A percentile compares a stretch with the other conserved stretches of the same genome.
These are phyloP conservation scores for Pseudopediastrum boryanum DNA, from an alignment of 139 green algal species.

Conservation along the genomic window DNA sequence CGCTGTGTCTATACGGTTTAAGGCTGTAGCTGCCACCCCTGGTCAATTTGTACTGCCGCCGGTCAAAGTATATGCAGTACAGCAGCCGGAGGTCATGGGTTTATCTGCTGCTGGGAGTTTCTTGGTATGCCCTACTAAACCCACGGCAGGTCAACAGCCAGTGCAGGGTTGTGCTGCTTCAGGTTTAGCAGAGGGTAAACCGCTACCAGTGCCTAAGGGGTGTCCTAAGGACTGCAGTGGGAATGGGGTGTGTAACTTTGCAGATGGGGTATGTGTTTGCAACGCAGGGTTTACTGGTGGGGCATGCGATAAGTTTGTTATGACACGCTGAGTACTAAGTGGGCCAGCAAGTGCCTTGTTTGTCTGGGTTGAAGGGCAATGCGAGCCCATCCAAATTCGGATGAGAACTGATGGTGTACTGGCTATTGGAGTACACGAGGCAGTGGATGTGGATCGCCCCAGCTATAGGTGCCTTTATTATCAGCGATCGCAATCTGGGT, in stretches of 20 bases:
- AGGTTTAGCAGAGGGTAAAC: not conserved
- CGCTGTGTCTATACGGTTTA: slow-evolving; percentile 44
- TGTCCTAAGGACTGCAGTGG: slow-evolving; percentile 50
- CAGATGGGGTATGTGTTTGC: slow-evolving; percentile 46
- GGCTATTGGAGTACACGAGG: too few species aligned
- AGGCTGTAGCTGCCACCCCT: slow-evolving; percentile 59
- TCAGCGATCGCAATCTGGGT: too few species aligned
- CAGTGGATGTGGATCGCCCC: too few species aligned
- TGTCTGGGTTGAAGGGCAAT: too few species aligned
- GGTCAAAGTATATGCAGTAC: slow-evolving; percentile 45
- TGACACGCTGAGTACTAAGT: too few species aligned
- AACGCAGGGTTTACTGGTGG: slow-evolving; percentile 30
- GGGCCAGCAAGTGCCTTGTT: too few species aligned
- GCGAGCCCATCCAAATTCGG: too few species aligned
- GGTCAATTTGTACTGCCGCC: slow-evolving; percentile 62
- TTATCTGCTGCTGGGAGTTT: slow-evolving; percentile 32
- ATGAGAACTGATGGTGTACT: too few species aligned
- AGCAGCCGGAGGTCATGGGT: slow-evolving; percentile 63
- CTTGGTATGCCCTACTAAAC: slow-evolving; percentile 25
- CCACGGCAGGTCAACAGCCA: not conserved
- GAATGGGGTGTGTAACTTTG: slow-evolving; percentile 51
- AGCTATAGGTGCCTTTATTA: too few species aligned
- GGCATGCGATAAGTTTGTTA: slow-evolving; percentile 27
- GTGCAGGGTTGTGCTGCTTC: slow-evolving; percentile 1
- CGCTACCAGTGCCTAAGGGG: slow-evolving; percentile 16